phyloP scores from a whole-genome alignment of 1,139 yeast genomes.

The Yamadazyma conglobata region DNA sequence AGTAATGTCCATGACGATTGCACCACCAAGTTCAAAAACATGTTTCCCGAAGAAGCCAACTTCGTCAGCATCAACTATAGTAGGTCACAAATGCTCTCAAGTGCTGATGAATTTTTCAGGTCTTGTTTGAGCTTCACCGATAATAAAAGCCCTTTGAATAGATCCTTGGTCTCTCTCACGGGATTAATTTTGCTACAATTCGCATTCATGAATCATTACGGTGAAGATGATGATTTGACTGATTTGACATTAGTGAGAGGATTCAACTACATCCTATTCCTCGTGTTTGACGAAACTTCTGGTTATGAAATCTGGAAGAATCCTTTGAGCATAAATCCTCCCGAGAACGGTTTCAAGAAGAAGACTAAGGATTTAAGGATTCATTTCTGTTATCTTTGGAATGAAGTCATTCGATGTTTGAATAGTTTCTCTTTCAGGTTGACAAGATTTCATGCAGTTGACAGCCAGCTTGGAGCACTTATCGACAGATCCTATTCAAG shows the following conservation, averaged over 20 bases:
- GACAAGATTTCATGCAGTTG: constrained; percentile 22
- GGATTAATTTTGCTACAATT: constrained; percentile 24
- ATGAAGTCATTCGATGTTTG: constrained; percentile 30
- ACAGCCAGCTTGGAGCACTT: constrained; percentile 20
- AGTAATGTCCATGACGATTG: constrained; percentile 13
- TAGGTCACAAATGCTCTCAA: constrained; percentile 15
- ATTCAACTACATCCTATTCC: constrained; percentile 17
- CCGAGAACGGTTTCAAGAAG: constrained; percentile 16
- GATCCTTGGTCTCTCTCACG: constrained; percentile 24
- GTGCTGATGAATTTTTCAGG: constrained; percentile 16
- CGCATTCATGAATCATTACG: constrained; percentile 14
- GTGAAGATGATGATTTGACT: constrained; percentile 8
- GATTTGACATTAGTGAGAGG: constrained; percentile 3
- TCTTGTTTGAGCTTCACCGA: constrained; percentile 2
- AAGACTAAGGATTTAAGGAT: constrained; percentile 25
- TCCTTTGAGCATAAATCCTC: constrained; percentile 27
- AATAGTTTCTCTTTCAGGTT: constrained; percentile 31
- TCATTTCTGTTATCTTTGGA: constrained; percentile 37
- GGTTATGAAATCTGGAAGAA: constrained; percentile 35
- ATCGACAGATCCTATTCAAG: constrained; percentile 19
- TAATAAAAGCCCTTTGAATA: constrained; percentile 7
- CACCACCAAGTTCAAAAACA: constrained; percentile 16
- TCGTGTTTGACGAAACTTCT: constrained; percentile 16
- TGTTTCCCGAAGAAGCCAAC: constrained; percentile 27
- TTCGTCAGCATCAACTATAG: constrained; percentile 19